Evolutionary conservation across 176 grass and related monocot genomes (phyloP).

Genomic region (Oryza meridionalis): DNA sequence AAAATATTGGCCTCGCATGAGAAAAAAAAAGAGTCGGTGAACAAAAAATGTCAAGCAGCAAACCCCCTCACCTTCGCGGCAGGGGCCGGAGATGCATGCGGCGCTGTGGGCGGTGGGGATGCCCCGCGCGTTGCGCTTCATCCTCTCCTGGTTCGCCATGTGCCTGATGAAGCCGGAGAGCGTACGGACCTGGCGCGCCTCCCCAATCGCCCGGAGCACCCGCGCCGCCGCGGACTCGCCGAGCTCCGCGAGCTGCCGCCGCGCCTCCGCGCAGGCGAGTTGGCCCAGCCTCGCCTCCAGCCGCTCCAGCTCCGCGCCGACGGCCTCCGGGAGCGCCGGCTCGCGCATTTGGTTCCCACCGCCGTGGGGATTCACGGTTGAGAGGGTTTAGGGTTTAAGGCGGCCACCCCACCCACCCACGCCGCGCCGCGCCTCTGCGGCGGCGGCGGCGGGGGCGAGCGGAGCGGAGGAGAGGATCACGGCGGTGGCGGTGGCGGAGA

Average conservation of each 20-base stretch:
- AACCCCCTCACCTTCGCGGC: background rate
- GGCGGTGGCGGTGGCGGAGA: too few relatives aligned
- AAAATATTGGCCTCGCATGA: too few relatives aligned
- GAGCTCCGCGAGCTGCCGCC: constrained; percentile 24
- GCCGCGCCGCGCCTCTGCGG: background rate
- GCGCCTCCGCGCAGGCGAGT: constrained; percentile 4
- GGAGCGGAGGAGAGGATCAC: background rate
- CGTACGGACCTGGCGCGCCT: background rate
- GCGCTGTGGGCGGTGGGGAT: constrained; percentile 38
- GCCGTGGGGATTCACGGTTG: background rate
- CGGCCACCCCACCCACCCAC: too few relatives aligned
- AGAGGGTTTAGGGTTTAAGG: constrained; percentile 21
- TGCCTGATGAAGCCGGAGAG: constrained; percentile 30
- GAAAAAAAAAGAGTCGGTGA: too few relatives aligned
- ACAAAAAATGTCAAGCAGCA: background rate
- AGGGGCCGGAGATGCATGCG: constrained; percentile 21
- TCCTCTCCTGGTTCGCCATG: background rate
- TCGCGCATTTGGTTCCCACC: background rate
- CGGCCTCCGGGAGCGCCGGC: background rate
- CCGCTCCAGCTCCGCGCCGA: constrained; percentile 20
- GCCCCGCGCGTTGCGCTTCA: constrained; percentile 33
- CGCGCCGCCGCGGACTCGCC: constrained; percentile 3
- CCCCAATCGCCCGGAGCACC: constrained; percentile 23
- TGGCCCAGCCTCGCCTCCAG: constrained; percentile 28
- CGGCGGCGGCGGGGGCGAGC: too few relatives aligned